Base-by-base conservation (phyloP, 768 basidiomycete genomes). In the Paxillus ammoniavirescens region DNA sequence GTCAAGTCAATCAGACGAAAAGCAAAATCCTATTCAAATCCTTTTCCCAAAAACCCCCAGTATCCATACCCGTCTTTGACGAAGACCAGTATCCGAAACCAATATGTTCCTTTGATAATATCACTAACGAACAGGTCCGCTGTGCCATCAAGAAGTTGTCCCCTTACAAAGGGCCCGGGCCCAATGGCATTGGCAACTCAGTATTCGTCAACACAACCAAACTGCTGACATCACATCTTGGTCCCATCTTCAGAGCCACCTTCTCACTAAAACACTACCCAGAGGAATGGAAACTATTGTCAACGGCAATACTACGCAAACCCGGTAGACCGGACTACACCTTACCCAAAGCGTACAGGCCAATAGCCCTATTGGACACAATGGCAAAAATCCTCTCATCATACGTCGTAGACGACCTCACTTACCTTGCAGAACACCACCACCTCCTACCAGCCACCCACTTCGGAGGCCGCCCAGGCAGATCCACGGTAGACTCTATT, bases 351-450 rank as follows among this genome's bases (percentile, higher is more conserved):
- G 68, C 75, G 2, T 73, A 71, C 46, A 52, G 68, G 0, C 78
- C 76, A 0, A 75, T 80, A 3, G 69, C 67, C 0, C 70, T 78
- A 0, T 60, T 75, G 2, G 55, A 72, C 40, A 69, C 67, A 0
- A 48, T 66, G 0, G 65, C 53, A 0, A 77, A 77, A 40, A 17
- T 72, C 0, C 67, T 71, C 0, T 58, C 61, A 7, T 18, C 61
- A 10, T 49, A 54, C 1, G 42, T 72, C 0, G 61, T 69, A 1
- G 61, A 66, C 5, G 57, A 67, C 15, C 17, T 76, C 0, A 44
- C 57, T 0, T 50, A 53, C 17, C 14, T 69, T 1, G 50, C 62
- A 0, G 73, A 80, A 56, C 31, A 55, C 3, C 23, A 26, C 23
- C 55, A 65, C 0, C 55, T 77, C 0, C 63, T 79, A 1, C 74